Conservation (phyloP, 1,284 basidiomycete species). For the Papiliotrema fonsecae region DNA sequence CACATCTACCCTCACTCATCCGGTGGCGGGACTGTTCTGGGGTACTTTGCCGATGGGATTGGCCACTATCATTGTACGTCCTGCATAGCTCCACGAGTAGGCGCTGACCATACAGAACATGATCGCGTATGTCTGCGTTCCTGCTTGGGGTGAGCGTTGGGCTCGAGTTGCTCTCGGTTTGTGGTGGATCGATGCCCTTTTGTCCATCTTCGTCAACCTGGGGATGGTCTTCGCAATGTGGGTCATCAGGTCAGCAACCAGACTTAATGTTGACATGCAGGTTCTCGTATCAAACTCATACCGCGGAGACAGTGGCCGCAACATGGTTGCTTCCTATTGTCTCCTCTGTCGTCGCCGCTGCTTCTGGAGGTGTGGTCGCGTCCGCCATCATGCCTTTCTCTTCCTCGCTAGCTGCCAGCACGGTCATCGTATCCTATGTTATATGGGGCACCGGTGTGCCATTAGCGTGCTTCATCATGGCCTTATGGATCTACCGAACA, state of each 20-base stretch:
- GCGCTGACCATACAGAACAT: conserved; percentile 45
- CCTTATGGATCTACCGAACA: conserved; percentile 55
- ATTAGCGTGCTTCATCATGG: conserved; percentile 57
- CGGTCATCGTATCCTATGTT: conserved; percentile 52
- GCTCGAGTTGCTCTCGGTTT: conserved; percentile 60
- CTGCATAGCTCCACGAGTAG: conserved; percentile 18
- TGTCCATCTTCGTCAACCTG: conserved; percentile 60
- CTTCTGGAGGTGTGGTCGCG: conserved; percentile 61
- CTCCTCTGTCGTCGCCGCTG: conserved; percentile 62
- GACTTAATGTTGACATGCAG: conserved; percentile 41
- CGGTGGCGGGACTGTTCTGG: conserved; percentile 62
- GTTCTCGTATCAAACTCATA: conserved; percentile 60
- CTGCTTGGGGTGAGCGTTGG: conserved; percentile 54
- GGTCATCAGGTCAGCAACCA: conserved; percentile 20
- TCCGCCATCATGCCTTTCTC: conserved; percentile 52
- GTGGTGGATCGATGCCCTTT: conserved; percentile 66
- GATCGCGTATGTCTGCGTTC: conserved; percentile 50
- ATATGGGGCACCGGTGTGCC: conserved; percentile 50
- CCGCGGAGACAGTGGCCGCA: conserved; percentile 56
- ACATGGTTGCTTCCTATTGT: conserved; percentile 69
- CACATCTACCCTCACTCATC: conserved; percentile 57
- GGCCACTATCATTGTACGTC: conserved; percentile 57
- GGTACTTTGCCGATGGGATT: conserved; percentile 68
- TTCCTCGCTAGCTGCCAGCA: conserved; percentile 55
- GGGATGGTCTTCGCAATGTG: conserved; percentile 64